Conservation (phyloP, 345 rosid species). For the Pistacia vera region DNA sequence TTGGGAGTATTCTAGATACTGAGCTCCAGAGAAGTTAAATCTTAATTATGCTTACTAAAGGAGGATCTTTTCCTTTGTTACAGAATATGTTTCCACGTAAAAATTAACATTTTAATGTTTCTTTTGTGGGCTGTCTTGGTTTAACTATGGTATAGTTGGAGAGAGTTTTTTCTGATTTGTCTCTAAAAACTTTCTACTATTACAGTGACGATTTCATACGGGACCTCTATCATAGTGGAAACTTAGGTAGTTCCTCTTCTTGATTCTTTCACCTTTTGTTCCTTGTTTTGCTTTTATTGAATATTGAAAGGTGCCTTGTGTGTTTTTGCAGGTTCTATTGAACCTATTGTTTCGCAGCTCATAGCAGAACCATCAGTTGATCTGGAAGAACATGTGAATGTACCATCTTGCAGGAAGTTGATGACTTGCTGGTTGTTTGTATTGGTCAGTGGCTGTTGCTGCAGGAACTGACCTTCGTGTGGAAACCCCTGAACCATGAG, state of each 20-base stretch:
- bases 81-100: background rate
- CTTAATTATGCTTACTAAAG: background rate
- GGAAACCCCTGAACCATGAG: constrained; percentile 96
- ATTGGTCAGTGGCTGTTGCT: constrained; percentile 92
- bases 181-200: background rate
- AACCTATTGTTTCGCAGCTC: constrained; percentile 84
- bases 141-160: too few species aligned
- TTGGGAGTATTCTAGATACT: background rate
- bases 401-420: constrained; percentile 75
- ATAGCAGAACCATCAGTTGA: constrained; percentile 59
- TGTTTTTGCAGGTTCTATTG: constrained; percentile 64
- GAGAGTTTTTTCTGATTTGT: background rate
- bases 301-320: background rate
- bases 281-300: constrained; percentile 10
- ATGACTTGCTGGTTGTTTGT: constrained; percentile 69
- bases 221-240: background rate
- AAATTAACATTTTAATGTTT: background rate
- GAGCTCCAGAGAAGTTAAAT: background rate
- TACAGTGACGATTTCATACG: background rate
- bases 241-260: background rate
- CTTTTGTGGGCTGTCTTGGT: background rate
- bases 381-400: constrained; percentile 52
- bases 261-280: background rate
- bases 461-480: constrained; percentile 87
- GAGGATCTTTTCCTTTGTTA: background rate